These are phyloP conservation scores for Alnus glutinosa DNA, from an alignment of 306 rosid species.

Conservation along the genomic window DNA sequence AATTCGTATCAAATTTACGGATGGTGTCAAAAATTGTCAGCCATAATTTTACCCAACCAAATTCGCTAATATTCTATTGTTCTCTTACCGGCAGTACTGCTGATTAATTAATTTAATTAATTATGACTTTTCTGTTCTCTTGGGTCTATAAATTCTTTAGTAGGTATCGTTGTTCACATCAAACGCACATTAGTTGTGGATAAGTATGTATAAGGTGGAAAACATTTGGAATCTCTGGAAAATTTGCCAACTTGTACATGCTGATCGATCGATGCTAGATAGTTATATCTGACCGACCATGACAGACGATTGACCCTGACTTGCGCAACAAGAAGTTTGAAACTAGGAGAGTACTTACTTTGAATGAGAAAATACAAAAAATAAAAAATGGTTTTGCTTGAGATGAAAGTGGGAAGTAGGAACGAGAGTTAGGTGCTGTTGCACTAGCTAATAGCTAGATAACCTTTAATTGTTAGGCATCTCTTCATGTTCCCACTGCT, in stretches of 20 bases:
- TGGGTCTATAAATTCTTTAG: background rate
- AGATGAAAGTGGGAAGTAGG: constrained; percentile 19
- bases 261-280: no score
- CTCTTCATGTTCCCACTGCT: constrained; percentile 38
- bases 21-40: no score
- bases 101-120: background rate
- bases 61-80: no score
- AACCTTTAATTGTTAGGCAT: constrained; percentile 29
- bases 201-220: background rate
- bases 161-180: background rate
- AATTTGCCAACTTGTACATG: background rate
- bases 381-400: constrained; percentile 24
- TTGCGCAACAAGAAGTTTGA: constrained; percentile 26
- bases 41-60: background rate
- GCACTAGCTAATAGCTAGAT: constrained; percentile 30
- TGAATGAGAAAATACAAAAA: constrained; percentile 28
- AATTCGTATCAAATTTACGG: no score
- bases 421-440: constrained; percentile 45
- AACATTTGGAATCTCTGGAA: background rate
- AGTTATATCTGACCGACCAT: background rate
- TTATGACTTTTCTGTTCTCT: background rate
- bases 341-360: constrained; percentile 4
- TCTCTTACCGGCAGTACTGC: background rate
- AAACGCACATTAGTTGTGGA: constrained; percentile 1
- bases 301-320: constrained; percentile 11